phyloP scores from a whole-genome alignment of 306 rosid species.

The Citrullus mucosospermus region DNA sequence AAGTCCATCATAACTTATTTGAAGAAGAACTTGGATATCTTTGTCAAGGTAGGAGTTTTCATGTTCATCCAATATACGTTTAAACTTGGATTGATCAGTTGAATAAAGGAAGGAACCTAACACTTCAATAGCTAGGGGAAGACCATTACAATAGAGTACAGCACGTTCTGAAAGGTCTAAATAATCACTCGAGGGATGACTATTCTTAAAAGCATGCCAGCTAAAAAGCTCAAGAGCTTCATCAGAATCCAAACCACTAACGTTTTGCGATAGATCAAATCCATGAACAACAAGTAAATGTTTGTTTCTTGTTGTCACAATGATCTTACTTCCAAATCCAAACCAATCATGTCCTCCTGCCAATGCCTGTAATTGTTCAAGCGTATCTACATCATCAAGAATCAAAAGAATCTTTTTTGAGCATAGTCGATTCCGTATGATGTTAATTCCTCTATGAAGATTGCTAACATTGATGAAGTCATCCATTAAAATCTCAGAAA shows the following conservation, averaged over 20 bases:
- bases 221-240: slow-evolving; percentile 14
- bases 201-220: slow-evolving; percentile 15
- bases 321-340: slow-evolving; percentile 10
- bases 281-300: background rate
- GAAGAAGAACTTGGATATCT: slow-evolving; percentile 7
- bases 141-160: slow-evolving; percentile 8
- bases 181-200: background rate
- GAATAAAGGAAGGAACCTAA: slow-evolving; percentile 18
- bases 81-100: slow-evolving; percentile 6
- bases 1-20: slow-evolving; percentile 13
- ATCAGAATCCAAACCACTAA: background rate
- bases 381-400: too few relatives aligned
- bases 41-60: background rate
- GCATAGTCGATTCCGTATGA: too few relatives aligned
- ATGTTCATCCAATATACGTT: slow-evolving; percentile 8
- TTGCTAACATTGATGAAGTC: too few relatives aligned
- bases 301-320: slow-evolving; percentile 15
- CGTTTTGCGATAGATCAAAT: background rate
- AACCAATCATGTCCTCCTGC: background rate
- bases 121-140: slow-evolving; percentile 25
- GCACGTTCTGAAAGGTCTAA: background rate
- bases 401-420: too few relatives aligned
- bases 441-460: too few relatives aligned
- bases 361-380: background rate
- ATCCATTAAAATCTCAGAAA: too few relatives aligned